Evolutionary conservation across 129 eudicot genomes (phyloP), one percentile per base, ranked within the genome.

Genomic region (Artemisia tridentata): DNA sequence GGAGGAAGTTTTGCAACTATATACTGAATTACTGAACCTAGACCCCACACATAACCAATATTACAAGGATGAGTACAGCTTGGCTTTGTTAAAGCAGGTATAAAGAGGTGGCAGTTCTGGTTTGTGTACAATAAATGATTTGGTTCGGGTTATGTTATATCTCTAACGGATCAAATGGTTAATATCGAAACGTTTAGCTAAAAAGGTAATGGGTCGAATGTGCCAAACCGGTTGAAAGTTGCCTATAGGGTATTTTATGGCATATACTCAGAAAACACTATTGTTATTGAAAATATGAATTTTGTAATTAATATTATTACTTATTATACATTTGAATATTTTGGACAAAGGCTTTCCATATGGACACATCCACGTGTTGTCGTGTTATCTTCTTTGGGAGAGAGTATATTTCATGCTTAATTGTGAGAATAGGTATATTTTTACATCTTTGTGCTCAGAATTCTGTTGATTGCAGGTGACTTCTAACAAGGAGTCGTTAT

Each of bases 31-130:
- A 59, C 85, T 82, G 83, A 68, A 82, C 67, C 41, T 84, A 79
- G 99, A 93, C 75, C 92, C 92, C 56, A n/a, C 87, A 57, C 99
- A 93, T 81, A 73, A 75, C 70, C 86, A 87, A 72, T 93, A 83
- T 72, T 93, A 93, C 68, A 82, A 84, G 76, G 96, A 93, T 72
- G 84, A 93, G 63, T 75, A 82, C 86, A 93, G 99, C 77, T 80
- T 82, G 63, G 92, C 81, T 43, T 79, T 90, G 41, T 55, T 87
- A 48, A 85, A 83, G 60, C 84, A 87, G 99, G 99, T 93, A 70
- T 51, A n/a, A 21, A 34, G 25, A 38, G 29, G 19, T 63, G 41
- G 50, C 67, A 38, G 17, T 50, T 29, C 18, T 75, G 45, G 29
- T 47, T 3, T 38, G 55, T 51, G 17, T 14, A 21, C 12, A 21